Base-by-base conservation (phyloP, 2,329 filamentous ascomycete genomes). In the Diplodia mutila region DNA sequence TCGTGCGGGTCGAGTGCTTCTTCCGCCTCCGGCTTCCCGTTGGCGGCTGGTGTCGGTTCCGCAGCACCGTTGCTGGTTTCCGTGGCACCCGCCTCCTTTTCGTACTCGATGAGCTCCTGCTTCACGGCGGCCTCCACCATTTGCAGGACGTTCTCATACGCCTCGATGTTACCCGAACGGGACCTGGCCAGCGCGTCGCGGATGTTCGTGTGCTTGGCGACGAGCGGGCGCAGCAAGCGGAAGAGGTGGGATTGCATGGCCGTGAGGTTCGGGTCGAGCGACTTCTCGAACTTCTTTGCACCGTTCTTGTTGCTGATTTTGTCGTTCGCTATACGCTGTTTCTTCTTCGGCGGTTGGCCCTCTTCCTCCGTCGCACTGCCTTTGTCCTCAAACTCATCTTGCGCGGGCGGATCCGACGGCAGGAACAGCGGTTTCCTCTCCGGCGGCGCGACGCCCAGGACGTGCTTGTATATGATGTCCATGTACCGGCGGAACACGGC, bases 231-330 rank as follows among this genome's bases (percentile, higher is more conserved):
- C 25, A 98, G 86, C 29, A 99, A 86, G 77, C 97, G 91, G 83
- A 99, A 99, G 52, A 97, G 86, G 78, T 99, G 95, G 0, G 93
- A 89, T 78, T 98, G 94, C 85, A 97, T 92, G 39, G 89, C 89
- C 12, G 86, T 84, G 57, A 97, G 83, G 77, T 95, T 98, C 3
- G 86, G 84, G 27, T 85, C 85, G 69, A 81, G 80, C 69, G 77
- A 80, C 71, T 81, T 83, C 61, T 83, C 82, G 65, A 80, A 80
- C 69, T 86, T 75, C 78, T 80, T 54, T 5, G 29, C 16, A 12
- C 49, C 57, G 12, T 29, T 23, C 16, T 25, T 66, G 25, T 52
- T 52, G 12, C 46, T 29, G 4, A 27, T 67, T 71, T 32, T 73
- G 72, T 23, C 16, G 14, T 39, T 32, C 23, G 32, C 32, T 21